These are phyloP conservation scores for Scedosporium aurantiacum DNA, from an alignment of 2,329 filamentous ascomycete genomes.

Conservation along the genomic window DNA sequence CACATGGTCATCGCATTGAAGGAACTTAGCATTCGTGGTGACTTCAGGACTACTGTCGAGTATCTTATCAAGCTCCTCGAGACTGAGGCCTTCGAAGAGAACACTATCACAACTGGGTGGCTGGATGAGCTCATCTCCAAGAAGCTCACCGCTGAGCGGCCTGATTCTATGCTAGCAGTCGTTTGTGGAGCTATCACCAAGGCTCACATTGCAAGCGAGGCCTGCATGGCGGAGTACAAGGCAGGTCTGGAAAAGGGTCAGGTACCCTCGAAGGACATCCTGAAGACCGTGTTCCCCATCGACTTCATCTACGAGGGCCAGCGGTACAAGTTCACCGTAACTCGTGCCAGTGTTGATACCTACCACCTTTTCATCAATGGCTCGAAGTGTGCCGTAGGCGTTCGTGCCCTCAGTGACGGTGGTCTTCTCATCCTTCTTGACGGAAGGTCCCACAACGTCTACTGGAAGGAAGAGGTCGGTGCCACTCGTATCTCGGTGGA, in stretches of 20 bases:
- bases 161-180: conserved; percentile 86
- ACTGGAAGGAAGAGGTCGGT: conserved; percentile 98
- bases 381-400: conserved; percentile 87
- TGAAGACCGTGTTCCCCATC: conserved; percentile 94
- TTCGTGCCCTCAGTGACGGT: conserved; percentile 86
- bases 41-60: conserved; percentile 96
- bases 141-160: conserved; percentile 90
- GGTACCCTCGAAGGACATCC: conserved; percentile 87
- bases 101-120: conserved; percentile 98
- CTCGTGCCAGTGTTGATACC: conserved; percentile 80
- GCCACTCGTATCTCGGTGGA: conserved; percentile 93
- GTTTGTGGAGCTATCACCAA: conserved; percentile 92
- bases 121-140: conserved; percentile 97
- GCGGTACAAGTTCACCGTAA: conserved; percentile 97
- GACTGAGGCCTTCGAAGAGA: conserved; percentile 95
- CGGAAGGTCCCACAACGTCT: conserved; percentile 92
- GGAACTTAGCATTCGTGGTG: conserved; percentile 97
- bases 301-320: conserved; percentile 98
- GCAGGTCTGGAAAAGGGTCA: conserved; percentile 91
- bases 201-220: conserved; percentile 88
- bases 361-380: conserved; percentile 99
- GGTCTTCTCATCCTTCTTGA: conserved; percentile 83
- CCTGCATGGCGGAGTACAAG: conserved; percentile 76
- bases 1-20: conserved; percentile 99
- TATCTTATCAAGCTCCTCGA: conserved; percentile 98